A percentile compares a stretch with the other conserved stretches of the same genome.
These are phyloP conservation scores for Corynespora cassiicola DNA, from an alignment of 2,329 filamentous ascomycete genomes.

Conservation along the genomic window DNA sequence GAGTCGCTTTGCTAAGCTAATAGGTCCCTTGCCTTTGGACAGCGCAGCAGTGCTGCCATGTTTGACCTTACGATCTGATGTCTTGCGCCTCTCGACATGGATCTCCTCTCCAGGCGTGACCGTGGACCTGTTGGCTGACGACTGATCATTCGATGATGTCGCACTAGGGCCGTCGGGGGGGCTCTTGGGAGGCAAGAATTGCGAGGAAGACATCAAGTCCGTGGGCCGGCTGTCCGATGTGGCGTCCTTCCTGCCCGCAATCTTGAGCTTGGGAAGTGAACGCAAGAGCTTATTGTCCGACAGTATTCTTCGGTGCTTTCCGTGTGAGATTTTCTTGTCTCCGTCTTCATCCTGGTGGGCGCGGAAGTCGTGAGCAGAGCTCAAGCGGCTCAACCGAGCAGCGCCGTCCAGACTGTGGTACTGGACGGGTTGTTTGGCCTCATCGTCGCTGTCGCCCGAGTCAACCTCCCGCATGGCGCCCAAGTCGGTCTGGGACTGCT, in stretches of 20 bases:
- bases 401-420: conserved; percentile 41
- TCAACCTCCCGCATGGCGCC: conserved; percentile 77
- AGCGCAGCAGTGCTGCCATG: conserved; percentile 27
- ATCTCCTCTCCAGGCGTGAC: conserved; percentile 26
- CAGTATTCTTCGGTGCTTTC: conserved; percentile 63
- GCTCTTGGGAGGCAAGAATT: conserved; percentile 43
- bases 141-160: conserved; percentile 14
- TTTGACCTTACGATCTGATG: conserved; percentile 29
- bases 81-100: conserved; percentile 27
- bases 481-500: conserved; percentile 80
- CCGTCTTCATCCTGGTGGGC: conserved; percentile 15
- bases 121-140: conserved; percentile 25
- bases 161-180: conserved; percentile 21
- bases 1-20: conserved; percentile 71
- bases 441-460: conserved; percentile 75
- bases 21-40: conserved; percentile 46
- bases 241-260: conserved; percentile 39
- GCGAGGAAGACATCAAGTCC: conserved; percentile 60
- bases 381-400: conserved; percentile 42
- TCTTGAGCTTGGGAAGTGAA: conserved; percentile 66
- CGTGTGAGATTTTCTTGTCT: conserved; percentile 20
- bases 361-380: conserved; percentile 40
- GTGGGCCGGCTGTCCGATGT: conserved; percentile 24
- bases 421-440: conserved; percentile 28
- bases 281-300: conserved; percentile 71